phyloP scores from a whole-genome alignment of 495 filamentous ascomycete species.

The Copromyces sp. region DNA sequence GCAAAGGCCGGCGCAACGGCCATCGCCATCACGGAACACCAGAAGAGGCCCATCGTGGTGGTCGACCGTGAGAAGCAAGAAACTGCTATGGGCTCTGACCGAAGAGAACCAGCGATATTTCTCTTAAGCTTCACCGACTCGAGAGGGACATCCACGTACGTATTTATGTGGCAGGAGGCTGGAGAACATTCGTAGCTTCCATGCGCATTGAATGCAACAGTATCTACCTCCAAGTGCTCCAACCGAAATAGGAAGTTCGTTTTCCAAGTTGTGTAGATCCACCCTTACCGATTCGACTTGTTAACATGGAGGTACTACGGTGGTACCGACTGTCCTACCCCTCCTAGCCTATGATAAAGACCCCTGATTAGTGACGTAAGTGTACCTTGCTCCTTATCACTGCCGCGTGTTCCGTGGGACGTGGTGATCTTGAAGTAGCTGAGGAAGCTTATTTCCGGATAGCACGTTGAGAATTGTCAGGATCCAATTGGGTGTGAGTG shows the following conservation, averaged over 20 bases:
- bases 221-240: neutral
- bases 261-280: neutral
- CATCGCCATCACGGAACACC: neutral
- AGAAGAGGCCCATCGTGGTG: neutral
- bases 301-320: neutral
- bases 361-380: neutral
- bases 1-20: neutral
- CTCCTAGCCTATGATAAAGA: neutral
- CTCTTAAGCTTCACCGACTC: neutral
- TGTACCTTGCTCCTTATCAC: neutral
- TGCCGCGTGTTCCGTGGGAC: neutral
- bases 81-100: neutral
- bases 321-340: neutral
- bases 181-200: neutral
- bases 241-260: neutral
- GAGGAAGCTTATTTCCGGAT: neutral
- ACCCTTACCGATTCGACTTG: neutral
- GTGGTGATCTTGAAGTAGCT: neutral
- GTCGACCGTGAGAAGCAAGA: neutral
- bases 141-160: neutral
- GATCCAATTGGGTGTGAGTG: neutral
- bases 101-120: neutral
- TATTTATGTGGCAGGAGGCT: neutral
- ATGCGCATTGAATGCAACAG: neutral
- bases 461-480: neutral